These are phyloP conservation scores for Henckelia pumila DNA, from an alignment of 257 asterid species.

Conservation along the genomic window DNA sequence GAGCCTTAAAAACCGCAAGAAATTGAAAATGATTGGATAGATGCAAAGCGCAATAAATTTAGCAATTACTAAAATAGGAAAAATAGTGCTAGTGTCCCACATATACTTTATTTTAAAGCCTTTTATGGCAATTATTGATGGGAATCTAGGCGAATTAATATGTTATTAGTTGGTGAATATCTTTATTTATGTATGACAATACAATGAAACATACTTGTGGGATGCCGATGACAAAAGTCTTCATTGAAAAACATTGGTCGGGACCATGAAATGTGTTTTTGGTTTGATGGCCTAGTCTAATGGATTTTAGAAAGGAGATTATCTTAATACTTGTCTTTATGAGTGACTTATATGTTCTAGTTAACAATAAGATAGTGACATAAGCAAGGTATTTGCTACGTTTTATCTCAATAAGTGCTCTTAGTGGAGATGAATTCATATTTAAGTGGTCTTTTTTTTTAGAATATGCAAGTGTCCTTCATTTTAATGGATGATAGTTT, in stretches of 20 bases:
- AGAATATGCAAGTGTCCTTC: too few species aligned
- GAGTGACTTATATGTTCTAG: background rate
- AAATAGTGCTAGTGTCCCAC: background rate
- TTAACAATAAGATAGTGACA: background rate
- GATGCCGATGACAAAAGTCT: background rate
- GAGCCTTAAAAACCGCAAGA: background rate
- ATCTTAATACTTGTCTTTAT: background rate
- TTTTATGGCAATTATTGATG: too few species aligned
- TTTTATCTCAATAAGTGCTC: background rate
- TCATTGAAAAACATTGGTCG: background rate
- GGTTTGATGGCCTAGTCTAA: background rate
- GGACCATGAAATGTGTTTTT: background rate
- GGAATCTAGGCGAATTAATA: background rate
- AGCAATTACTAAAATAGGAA: background rate
- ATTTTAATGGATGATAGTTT: background rate
- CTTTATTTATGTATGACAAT: background rate
- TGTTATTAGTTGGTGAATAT: background rate
- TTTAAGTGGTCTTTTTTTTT: too few species aligned
- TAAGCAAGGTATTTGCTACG: background rate
- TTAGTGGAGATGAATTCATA: background rate
- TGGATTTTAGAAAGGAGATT: background rate
- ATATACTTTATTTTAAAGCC: too few species aligned
- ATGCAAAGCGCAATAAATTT: background rate
- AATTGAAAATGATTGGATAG: background rate
- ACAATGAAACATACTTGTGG: background rate